Percentiles rank a stretch among this genome's conserved stretches.
Evolutionary conservation across 805 yeast species (phyloP).

Genomic region (Candida sanyiensis): DNA sequence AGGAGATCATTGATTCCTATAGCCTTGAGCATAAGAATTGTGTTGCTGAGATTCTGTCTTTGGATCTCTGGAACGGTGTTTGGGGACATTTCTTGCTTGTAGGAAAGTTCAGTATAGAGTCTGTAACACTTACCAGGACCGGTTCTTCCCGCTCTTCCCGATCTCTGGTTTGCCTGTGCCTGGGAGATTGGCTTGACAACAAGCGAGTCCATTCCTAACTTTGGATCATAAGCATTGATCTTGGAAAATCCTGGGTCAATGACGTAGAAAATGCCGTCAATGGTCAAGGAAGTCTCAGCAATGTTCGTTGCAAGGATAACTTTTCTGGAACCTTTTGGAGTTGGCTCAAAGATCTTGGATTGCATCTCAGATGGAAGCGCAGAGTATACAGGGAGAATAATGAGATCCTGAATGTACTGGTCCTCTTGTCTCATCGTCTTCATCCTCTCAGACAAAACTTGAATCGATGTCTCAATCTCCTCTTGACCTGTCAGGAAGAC

Average conservation of each 20-base stretch:
- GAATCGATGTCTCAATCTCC: constrained; percentile 88
- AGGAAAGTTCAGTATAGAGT: constrained; percentile 82
- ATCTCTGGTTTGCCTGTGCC: constrained; percentile 93
- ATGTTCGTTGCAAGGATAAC: constrained; percentile 93
- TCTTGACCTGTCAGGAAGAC: constrained; percentile 91
- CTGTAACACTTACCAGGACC: constrained; percentile 94
- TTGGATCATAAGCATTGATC: constrained; percentile 81
- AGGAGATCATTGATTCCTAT: constrained; percentile 82
- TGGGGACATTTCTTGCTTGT: constrained; percentile 66
- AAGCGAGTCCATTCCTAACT: constrained; percentile 86
- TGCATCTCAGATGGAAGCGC: constrained; percentile 90
- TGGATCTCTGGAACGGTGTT: constrained; percentile 88
- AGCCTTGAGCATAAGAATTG: constrained; percentile 81
- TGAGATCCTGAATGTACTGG: constrained; percentile 53
- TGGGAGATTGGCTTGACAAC: constrained; percentile 81
- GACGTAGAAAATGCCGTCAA: constrained; percentile 88
- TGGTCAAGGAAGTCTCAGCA: constrained; percentile 95
- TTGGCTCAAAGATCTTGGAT: constrained; percentile 79
- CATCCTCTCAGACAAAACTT: constrained; percentile 58
- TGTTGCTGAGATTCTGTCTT: constrained; percentile 78
- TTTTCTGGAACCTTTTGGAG: constrained; percentile 78
- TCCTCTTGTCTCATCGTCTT: constrained; percentile 46
- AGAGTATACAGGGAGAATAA: constrained; percentile 85
- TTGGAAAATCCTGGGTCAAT: constrained; percentile 95
- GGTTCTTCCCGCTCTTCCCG: constrained; percentile 97